Conservation (phyloP, 352 stramenopile species). For the Phytophthora sansomeana region DNA sequence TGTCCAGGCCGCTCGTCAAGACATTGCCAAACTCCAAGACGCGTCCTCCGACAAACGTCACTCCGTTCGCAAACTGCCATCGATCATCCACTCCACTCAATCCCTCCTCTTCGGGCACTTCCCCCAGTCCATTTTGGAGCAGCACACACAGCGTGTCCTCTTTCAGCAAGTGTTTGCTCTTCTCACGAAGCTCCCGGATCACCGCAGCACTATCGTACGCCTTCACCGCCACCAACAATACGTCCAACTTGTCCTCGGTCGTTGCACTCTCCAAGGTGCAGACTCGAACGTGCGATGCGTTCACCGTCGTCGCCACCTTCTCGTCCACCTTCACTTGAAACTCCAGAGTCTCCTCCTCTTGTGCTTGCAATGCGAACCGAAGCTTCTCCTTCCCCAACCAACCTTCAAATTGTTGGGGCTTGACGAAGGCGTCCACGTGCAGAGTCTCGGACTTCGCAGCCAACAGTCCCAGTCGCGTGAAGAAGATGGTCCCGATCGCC, state of each 20-base stretch:
- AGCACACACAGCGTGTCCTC: slow-evolving; percentile 64
- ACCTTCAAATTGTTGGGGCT: slow-evolving; percentile 44
- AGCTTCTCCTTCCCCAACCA: slow-evolving; percentile 24
- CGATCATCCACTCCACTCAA: slow-evolving; percentile 5
- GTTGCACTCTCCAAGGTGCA: slow-evolving; percentile 29
- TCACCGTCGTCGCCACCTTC: slow-evolving; percentile 15
- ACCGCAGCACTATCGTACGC: slow-evolving; percentile 61
- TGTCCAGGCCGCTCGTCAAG: slow-evolving; percentile 54
- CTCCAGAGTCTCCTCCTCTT: slow-evolving; percentile 17
- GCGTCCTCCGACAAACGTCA: slow-evolving; percentile 74
- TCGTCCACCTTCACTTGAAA: slow-evolving; percentile 15
- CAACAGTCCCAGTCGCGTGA: slow-evolving; percentile 54
- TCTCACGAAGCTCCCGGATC: slow-evolving; percentile 44
- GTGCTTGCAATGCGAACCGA: slow-evolving; percentile 14
- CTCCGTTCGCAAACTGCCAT: slow-evolving; percentile 62
- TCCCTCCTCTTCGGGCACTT: slow-evolving; percentile 29
- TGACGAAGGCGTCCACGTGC: slow-evolving; percentile 62
- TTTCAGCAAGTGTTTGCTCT: slow-evolving; percentile 43
- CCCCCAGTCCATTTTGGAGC: slow-evolving; percentile 73
- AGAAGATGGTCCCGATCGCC: slow-evolving; percentile 80
- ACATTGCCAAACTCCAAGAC: slow-evolving; percentile 52
- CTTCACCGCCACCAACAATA: slow-evolving; percentile 76
- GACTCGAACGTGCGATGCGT: slow-evolving; percentile 43
- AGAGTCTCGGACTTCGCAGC: slow-evolving; percentile 17
- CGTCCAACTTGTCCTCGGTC: slow-evolving; percentile 45